phyloP scores from a whole-genome alignment of 2,329 filamentous ascomycete genomes.

The Scortechinia acanthostroma region DNA sequence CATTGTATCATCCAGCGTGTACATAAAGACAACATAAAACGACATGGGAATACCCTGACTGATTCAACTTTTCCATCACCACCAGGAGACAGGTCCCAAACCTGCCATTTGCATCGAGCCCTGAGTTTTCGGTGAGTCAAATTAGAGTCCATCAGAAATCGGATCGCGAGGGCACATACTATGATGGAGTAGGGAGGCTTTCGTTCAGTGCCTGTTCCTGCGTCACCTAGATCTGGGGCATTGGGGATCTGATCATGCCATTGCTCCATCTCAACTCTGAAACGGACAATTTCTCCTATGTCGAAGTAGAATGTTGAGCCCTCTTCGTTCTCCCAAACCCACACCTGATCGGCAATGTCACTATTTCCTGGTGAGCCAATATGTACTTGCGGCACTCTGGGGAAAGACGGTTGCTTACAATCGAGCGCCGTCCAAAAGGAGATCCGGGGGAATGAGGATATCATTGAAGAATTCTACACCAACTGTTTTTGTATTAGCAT shows the following conservation, averaged over 20 bases:
- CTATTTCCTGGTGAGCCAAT: constrained; percentile 18
- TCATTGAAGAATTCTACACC: constrained; percentile 58
- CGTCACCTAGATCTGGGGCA: constrained; percentile 34
- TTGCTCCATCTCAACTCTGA: constrained; percentile 55
- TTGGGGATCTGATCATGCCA: constrained; percentile 52
- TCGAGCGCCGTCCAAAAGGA: constrained; percentile 38
- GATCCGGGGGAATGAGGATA: constrained; percentile 42
- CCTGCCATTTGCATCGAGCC: constrained; percentile 2
- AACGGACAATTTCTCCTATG: constrained; percentile 47
- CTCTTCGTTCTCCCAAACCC: constrained; percentile 50
- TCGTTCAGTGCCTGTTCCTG: constrained; percentile 15
- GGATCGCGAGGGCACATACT: no score
- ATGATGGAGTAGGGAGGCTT: constrained; percentile 36
- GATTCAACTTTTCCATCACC: background rate
- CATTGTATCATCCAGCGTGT: no score
- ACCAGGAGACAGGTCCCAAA: background rate
- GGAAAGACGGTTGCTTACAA: constrained; percentile 30
- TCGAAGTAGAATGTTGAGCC: constrained; percentile 50
- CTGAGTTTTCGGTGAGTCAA: background rate
- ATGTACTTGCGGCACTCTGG: background rate
- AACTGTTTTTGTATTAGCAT: constrained; percentile 27
- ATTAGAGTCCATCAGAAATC: no score
- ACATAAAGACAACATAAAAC: no score
- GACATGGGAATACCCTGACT: no score
- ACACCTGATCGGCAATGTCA: constrained; percentile 41